Evolutionary conservation across 306 rosid species (phyloP).

Genomic region (Parietaria judaica): DNA sequence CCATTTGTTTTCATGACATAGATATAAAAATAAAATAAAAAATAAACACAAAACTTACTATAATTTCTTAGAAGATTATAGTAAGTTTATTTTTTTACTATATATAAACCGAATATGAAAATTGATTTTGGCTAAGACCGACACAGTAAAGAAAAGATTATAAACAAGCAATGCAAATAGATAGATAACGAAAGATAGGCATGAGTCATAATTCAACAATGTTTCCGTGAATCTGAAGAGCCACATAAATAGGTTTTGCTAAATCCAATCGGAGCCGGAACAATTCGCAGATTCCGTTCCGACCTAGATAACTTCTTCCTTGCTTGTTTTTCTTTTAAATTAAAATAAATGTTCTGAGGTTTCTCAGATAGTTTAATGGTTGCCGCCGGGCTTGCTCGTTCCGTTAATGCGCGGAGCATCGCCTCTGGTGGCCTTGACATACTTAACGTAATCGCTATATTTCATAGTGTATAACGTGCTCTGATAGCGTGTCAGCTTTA

Average conservation of each 20-base stretch:
- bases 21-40: too few species aligned
- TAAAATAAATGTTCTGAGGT: conserved; percentile 15
- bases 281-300: conserved; percentile 21
- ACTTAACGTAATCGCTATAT: conserved; percentile 59
- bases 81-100: too few species aligned
- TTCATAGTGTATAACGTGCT: conserved; percentile 77
- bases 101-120: too few species aligned
- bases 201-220: too few species aligned
- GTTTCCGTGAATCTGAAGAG: conserved; percentile 43
- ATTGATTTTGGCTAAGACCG: too few species aligned
- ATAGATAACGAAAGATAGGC: too few species aligned
- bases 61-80: too few species aligned
- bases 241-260: conserved; percentile 17
- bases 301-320: conserved; percentile 11
- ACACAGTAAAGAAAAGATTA: too few species aligned
- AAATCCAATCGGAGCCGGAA: conserved; percentile 25
- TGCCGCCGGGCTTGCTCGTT: conserved; percentile 45
- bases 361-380: conserved; percentile 19
- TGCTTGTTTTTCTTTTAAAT: conserved; percentile 4
- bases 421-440: conserved; percentile 59
- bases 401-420: conserved; percentile 34
- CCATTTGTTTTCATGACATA: too few species aligned
- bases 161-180: too few species aligned
- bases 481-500: conserved; percentile 78
- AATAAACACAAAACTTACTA: too few species aligned